A percentile compares a stretch with the other conserved stretches of the same genome.
Evolutionary conservation across 176 grass and related monocot genomes (phyloP).

Genomic region (Oryza glaberrima): DNA sequence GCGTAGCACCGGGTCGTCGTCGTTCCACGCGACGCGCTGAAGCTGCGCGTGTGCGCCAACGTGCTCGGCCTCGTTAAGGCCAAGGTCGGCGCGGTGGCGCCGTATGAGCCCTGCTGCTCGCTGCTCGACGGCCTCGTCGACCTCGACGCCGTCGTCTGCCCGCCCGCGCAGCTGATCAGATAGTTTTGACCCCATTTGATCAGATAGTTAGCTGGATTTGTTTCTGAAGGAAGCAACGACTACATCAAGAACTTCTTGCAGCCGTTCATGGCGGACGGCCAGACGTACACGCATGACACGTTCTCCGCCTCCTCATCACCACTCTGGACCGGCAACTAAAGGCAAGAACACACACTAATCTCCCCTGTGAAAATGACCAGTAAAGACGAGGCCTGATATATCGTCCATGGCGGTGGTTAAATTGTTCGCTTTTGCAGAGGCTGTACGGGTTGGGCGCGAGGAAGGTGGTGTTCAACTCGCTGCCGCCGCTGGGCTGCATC

Average conservation of each 20-base stretch:
- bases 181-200: too few relatives aligned
- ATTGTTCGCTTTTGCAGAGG: slow-evolving; percentile 46
- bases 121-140: too few relatives aligned
- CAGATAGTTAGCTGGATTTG: background rate
- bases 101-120: too few relatives aligned
- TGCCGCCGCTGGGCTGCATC: slow-evolving; percentile 87
- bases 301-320: slow-evolving; percentile 74
- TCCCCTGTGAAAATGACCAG: too few relatives aligned
- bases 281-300: slow-evolving; percentile 71
- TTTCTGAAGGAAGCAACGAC: slow-evolving; percentile 87
- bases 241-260: slow-evolving; percentile 98
- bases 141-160: too few relatives aligned
- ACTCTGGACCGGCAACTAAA: slow-evolving; percentile 73
- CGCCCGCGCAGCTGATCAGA: too few relatives aligned
- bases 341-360: slow-evolving; percentile 41
- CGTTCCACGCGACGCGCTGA: too few relatives aligned
- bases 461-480: slow-evolving; percentile 70
- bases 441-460: slow-evolving; percentile 79
- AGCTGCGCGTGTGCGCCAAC: too few relatives aligned
- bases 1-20: too few relatives aligned
- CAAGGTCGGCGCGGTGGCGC: too few relatives aligned
- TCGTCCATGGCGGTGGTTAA: background rate
- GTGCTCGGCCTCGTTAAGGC: too few relatives aligned
- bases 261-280: slow-evolving; percentile 86
- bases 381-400: background rate